phyloP scores from a whole-genome alignment of 805 yeast genomes.

The Candida wancherniae region DNA sequence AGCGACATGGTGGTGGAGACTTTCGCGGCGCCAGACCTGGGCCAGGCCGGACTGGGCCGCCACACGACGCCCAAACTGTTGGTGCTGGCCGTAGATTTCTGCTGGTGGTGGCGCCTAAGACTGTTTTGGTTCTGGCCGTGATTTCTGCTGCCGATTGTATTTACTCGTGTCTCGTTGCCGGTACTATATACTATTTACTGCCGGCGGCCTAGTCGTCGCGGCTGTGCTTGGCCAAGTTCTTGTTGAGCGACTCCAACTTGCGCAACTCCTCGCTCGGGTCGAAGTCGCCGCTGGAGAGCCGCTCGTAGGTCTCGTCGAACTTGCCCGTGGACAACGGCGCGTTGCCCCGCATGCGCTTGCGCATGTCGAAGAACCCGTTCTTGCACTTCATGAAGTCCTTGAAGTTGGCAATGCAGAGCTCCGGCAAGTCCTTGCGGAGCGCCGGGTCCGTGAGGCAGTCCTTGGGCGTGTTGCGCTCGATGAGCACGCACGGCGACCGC shows the following conservation, averaged over 20 bases:
- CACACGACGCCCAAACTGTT: too few species aligned
- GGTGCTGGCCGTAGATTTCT: too few species aligned
- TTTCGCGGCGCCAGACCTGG: too few species aligned
- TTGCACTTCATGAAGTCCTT: slow-evolving; percentile 86
- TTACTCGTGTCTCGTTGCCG: too few species aligned
- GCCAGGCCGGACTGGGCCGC: too few species aligned
- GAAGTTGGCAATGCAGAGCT: slow-evolving; percentile 79
- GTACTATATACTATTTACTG: too few species aligned
- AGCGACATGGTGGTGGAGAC: slow-evolving; percentile 8
- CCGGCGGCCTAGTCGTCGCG: too few species aligned
- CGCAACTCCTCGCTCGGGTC: slow-evolving; percentile 76
- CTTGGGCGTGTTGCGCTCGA: slow-evolving; percentile 84
- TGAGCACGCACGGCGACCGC: slow-evolving; percentile 92
- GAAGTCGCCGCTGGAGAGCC: slow-evolving; percentile 74
- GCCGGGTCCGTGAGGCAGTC: slow-evolving; percentile 82
- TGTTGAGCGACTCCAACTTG: slow-evolving; percentile 60
- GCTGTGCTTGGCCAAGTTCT: slow-evolving; percentile 37
- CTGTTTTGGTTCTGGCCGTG: too few species aligned
- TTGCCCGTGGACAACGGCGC: slow-evolving; percentile 91
- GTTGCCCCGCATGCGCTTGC: slow-evolving; percentile 88
- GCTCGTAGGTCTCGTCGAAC: slow-evolving; percentile 81
- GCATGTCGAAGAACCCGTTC: slow-evolving; percentile 85
- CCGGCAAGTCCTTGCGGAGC: slow-evolving; percentile 73
- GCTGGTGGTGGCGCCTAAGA: too few species aligned
- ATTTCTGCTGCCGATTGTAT: too few species aligned